Evolutionary conservation across 306 rosid genomes (phyloP).

Genomic region (Rosa persica): DNA sequence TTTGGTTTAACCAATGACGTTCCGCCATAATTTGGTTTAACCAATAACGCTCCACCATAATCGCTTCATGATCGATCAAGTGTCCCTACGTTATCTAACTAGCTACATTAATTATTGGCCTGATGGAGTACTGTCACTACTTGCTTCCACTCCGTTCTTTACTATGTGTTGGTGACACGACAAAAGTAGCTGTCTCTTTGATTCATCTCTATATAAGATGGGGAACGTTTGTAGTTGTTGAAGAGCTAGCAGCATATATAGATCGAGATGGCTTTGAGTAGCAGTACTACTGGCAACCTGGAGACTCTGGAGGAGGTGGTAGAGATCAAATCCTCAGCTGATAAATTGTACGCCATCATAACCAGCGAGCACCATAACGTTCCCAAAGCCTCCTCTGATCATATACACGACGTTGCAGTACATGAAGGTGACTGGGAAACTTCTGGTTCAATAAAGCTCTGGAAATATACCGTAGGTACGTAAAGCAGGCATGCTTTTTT

Average conservation of each 20-base stretch:
- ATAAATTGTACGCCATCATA: background rate
- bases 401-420: conserved; percentile 16
- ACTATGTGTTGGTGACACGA: too few relatives aligned
- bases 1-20: too few relatives aligned
- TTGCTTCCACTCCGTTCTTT: too few relatives aligned
- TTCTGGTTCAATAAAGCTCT: conserved; percentile 34
- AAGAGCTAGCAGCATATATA: background rate
- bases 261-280: background rate
- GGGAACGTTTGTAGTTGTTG: background rate
- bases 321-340: background rate
- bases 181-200: too few relatives aligned
- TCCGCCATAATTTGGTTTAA: too few relatives aligned
- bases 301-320: background rate
- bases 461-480: conserved; percentile 35
- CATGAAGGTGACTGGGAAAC: conserved; percentile 45
- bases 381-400: background rate
- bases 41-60: too few relatives aligned
- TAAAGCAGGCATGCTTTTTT: too few relatives aligned
- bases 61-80: too few relatives aligned
- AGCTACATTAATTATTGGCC: too few relatives aligned
- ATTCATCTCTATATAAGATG: too few relatives aligned
- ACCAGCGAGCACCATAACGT: background rate
- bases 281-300: background rate
- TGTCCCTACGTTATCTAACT: too few relatives aligned
- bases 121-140: too few relatives aligned